A percentile compares a stretch with the other conserved stretches of the same genome.
Conservation (phyloP, 352 stramenopile genomes). For the Vaucheria bursata region DNA sequence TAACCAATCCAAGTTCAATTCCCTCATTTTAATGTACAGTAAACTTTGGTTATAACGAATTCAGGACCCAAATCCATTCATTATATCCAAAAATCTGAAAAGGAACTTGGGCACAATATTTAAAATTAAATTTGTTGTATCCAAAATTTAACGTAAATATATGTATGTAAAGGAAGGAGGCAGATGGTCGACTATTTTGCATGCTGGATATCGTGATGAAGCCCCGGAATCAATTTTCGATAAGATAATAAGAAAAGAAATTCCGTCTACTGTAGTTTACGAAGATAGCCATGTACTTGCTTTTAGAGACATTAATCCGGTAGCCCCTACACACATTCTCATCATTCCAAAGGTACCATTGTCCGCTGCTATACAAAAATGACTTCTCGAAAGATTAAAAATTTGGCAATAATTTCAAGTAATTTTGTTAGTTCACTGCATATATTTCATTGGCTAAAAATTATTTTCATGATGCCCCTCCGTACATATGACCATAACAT, state of each 20-base stretch:
- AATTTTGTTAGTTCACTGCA: too few relatives aligned
- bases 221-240: conserved; percentile 87
- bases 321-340: conserved; percentile 87
- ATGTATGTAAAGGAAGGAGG: neutral
- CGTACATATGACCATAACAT: too few relatives aligned
- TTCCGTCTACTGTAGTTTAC: conserved; percentile 86
- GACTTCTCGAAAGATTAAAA: too few relatives aligned
- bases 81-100: too few relatives aligned
- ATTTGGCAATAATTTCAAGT: too few relatives aligned
- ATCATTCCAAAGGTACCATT: conserved; percentile 76
- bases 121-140: neutral
- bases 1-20: too few relatives aligned
- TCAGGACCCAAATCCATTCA: too few relatives aligned
- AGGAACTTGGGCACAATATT: neutral
- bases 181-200: conserved; percentile 32
- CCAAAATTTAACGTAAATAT: neutral
- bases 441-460: too few relatives aligned
- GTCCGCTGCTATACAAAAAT: too few relatives aligned
- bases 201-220: conserved; percentile 55
- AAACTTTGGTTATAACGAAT: too few relatives aligned
- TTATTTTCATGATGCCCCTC: too few relatives aligned
- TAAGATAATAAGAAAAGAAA: conserved; percentile 86
- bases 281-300: conserved; percentile 78
- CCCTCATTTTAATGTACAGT: too few relatives aligned
- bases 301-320: conserved; percentile 85